Conservation (phyloP, 345 rosid genomes). For the Carallia brachiata region DNA sequence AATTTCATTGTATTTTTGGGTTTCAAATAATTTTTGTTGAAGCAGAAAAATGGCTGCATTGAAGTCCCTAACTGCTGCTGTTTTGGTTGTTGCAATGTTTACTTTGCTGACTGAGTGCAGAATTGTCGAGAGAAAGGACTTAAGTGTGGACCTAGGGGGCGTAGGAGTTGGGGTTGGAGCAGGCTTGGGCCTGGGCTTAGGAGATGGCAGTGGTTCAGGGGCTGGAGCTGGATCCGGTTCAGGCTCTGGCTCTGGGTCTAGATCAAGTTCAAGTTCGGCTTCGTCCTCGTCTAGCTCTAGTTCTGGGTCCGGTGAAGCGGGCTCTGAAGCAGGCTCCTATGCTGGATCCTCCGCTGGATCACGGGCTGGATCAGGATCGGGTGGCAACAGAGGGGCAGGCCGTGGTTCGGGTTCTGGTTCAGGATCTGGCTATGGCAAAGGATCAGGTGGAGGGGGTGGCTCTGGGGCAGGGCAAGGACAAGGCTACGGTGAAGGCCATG, state of each 20-base stretch:
- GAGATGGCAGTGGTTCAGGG: constrained; percentile 38
- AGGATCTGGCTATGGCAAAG: constrained; percentile 25
- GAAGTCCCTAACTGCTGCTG: neutral
- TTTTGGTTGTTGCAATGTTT: constrained; percentile 1
- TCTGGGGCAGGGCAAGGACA: constrained; percentile 27
- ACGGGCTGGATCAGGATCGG: constrained; percentile 39
- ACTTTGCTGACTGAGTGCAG: constrained; percentile 23
- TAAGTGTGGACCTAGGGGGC: constrained; percentile 19
- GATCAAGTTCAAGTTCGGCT: constrained; percentile 34
- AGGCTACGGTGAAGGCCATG: constrained; percentile 30
- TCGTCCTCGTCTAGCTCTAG: constrained; percentile 45
- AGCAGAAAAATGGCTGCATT: neutral
- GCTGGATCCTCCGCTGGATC: constrained; percentile 38
- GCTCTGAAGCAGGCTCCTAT: constrained; percentile 47
- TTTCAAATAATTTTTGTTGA: neutral
- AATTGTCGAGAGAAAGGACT: constrained; percentile 27
- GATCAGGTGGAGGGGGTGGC: constrained; percentile 22
- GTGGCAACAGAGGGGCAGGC: constrained; percentile 1
- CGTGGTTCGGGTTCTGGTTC: neutral
- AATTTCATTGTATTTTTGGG: too few relatives aligned
- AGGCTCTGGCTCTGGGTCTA: constrained; percentile 12
- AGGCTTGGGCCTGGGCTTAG: constrained; percentile 35
- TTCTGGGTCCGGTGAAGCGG: constrained; percentile 36
- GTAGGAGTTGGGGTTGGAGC: constrained; percentile 38
- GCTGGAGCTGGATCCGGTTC: constrained; percentile 44